Conservation (phyloP, 129 eudicot genomes). For the Daucus carota region DH1_v3.0 NC_030385.2:38804501-38805000, state of each 20-base stretch:
- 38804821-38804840: slow-evolving; percentile 28
- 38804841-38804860: slow-evolving; percentile 45
- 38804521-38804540: slow-evolving; percentile 18
- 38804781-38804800: slow-evolving; percentile 23
- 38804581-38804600: slow-evolving; percentile 74
- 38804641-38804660: slow-evolving; percentile 54
- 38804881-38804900: slow-evolving; percentile 32
- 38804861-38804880: slow-evolving; percentile 43
- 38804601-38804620: slow-evolving; percentile 25
- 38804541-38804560: slow-evolving; percentile 23
- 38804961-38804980: neutral
- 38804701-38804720: slow-evolving; percentile 44
- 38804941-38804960: neutral
- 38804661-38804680: slow-evolving; percentile 14
- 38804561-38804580: slow-evolving; percentile 42
- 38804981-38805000: neutral
- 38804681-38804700: slow-evolving; percentile 30
- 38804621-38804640: slow-evolving; percentile 69
- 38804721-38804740: slow-evolving; percentile 64
- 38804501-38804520: slow-evolving; percentile 10
- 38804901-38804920: slow-evolving; percentile 32
- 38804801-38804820: slow-evolving; percentile 51
- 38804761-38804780: slow-evolving; percentile 5
- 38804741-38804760: slow-evolving; percentile 42
- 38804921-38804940: slow-evolving; percentile 21